Evolutionary conservation across 306 rosid species (phyloP).

Genomic region (Vigna angularis): DNA sequence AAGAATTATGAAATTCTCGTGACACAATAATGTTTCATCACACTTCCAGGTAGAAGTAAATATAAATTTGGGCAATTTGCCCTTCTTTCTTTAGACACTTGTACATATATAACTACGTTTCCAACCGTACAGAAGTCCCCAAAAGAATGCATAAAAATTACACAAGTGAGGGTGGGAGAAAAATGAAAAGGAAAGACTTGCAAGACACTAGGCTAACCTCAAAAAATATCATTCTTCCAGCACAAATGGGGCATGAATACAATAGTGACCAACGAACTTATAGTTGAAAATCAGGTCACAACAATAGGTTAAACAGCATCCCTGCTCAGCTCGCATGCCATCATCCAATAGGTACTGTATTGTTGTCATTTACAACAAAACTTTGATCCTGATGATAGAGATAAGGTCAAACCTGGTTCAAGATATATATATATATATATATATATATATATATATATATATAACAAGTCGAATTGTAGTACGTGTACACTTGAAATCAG

Average conservation of each 20-base stretch:
- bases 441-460: conserved; percentile 31
- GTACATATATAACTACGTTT: conserved; percentile 34
- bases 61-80: conserved; percentile 46
- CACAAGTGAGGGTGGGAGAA: conserved; percentile 35
- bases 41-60: conserved; percentile 35
- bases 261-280: conserved; percentile 31
- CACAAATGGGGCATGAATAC: conserved; percentile 38
- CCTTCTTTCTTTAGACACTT: conserved; percentile 42
- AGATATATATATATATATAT: conserved; percentile 25
- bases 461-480: conserved; percentile 9
- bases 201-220: conserved; percentile 39
- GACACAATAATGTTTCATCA: conserved; percentile 43
- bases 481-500: conserved; percentile 15
- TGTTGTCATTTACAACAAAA: conserved; percentile 43
- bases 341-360: conserved; percentile 24
- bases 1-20: conserved; percentile 41
- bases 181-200: conserved; percentile 35
- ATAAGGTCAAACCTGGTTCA: conserved; percentile 44
- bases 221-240: conserved; percentile 45
- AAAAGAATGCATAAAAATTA: conserved; percentile 39
- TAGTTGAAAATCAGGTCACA: conserved; percentile 40
- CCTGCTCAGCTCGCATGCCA: conserved; percentile 39
- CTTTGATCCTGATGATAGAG: conserved; percentile 29
- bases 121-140: conserved; percentile 46
- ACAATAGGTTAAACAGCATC: conserved; percentile 36